phyloP scores from a whole-genome alignment of 306 rosid genomes.

The Fragaria vesca region DNA sequence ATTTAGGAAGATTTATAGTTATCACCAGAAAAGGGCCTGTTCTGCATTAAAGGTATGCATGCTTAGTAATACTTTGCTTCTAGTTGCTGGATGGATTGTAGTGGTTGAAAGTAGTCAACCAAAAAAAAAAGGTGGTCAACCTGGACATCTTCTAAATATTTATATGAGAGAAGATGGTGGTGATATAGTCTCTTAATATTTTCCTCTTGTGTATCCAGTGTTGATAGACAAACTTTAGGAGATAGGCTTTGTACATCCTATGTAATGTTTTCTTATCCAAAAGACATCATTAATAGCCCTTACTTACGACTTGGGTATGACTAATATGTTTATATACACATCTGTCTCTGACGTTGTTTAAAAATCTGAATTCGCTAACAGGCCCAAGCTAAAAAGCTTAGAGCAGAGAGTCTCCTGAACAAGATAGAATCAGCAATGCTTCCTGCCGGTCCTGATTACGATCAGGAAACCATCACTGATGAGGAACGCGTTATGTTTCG shows the following conservation, averaged over 20 bases:
- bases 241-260: neutral
- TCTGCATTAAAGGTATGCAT: neutral
- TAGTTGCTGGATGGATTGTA: neutral
- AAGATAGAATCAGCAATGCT: conserved; percentile 77
- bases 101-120: neutral
- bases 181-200: neutral
- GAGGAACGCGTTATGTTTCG: conserved; percentile 94
- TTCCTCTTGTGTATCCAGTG: neutral
- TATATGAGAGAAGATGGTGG: neutral
- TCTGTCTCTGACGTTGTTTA: neutral
- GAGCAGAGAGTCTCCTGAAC: conserved; percentile 67
- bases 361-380: conserved; percentile 42
- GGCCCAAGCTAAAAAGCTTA: conserved; percentile 76
- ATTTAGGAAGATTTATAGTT: neutral
- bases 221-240: too few relatives aligned
- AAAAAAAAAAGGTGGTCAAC: neutral
- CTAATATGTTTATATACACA: neutral
- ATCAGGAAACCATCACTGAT: conserved; percentile 90
- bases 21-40: neutral
- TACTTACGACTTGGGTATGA: neutral
- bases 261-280: neutral
- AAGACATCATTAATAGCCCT: neutral
- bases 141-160: neutral
- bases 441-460: conserved; percentile 76
- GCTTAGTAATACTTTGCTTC: neutral